Base-by-base conservation (phyloP, 2,329 filamentous ascomycete genomes). In the Pseudodiploospora longispora region DNA sequence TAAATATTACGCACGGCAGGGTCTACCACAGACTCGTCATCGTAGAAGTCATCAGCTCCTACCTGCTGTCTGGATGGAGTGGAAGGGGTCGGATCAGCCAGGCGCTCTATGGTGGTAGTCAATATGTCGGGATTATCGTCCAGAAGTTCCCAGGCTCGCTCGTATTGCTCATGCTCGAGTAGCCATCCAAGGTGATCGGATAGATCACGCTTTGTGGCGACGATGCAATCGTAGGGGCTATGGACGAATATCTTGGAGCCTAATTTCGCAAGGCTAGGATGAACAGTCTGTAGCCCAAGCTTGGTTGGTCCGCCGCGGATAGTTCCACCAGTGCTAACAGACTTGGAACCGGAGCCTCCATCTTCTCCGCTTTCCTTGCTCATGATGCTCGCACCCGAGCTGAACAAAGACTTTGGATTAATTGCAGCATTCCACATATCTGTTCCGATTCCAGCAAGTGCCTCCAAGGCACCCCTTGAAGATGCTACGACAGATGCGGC, bases 221-320 rank as follows among this genome's bases (percentile, higher is more conserved):
- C 70, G n/a, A 97, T 84, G 56, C 90, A 97, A 64, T 98, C 93
- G 59, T 94, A 98, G 0, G 93, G 93, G 55, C 89, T 96, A 57
- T 95, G 89, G 35, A 98, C 87, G 60, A 96, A 96, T 10, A 98
- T 85, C 57, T 97, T 75, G 54, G 74, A 63, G 2, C 77, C 74
- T 41, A 70, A 70, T 56, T 80, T 74, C 52, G 73, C 55, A 51
- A 85, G 61, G 54, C 71, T 71, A 43, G 76, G 64, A 58, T 83
- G 74, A 2, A 74, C 67, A 9, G 68, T 62, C 33, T 62, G 61
- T 3, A 57, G 50, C 4, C 51, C 47, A 6, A 56, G 45, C 35
- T 54, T 58, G 8, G 50, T 50, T 6, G 51, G 49, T 4, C 51
- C 53, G 38, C 61, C 59, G 12, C 59, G 56, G 30, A 57, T 54